Conservation (phyloP, 345 rosid genomes). For the Linum trigynum region DNA sequence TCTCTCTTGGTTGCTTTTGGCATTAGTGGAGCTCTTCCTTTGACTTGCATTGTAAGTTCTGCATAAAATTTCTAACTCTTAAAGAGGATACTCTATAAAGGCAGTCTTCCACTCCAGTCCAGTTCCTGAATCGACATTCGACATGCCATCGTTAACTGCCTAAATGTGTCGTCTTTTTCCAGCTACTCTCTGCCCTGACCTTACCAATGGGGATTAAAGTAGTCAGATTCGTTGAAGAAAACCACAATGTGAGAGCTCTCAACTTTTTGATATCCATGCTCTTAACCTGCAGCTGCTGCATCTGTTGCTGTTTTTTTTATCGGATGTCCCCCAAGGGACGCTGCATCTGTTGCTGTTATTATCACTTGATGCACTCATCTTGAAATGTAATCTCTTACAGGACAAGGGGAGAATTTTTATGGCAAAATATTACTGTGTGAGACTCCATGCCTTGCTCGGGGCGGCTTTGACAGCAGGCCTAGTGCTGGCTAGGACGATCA, state of each 20-base stretch:
- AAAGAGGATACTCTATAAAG: neutral
- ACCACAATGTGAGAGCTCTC: constrained; percentile 48
- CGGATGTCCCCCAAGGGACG: no score
- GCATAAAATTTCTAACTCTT: neutral
- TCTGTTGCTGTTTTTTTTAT: no score
- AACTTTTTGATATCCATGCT: neutral
- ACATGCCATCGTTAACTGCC: neutral
- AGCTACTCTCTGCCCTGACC: constrained; percentile 67
- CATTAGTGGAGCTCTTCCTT: constrained; percentile 46
- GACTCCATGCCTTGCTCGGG: constrained; percentile 67
- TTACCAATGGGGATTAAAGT: constrained; percentile 59
- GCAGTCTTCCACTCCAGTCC: neutral
- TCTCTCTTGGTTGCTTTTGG: constrained; percentile 40
- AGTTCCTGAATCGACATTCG: constrained; percentile 2
- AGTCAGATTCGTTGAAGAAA: constrained; percentile 53
- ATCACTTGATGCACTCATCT: neutral
- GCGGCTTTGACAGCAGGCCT: constrained; percentile 68
- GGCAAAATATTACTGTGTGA: constrained; percentile 91
- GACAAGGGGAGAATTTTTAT: constrained; percentile 68
- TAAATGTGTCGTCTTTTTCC: constrained; percentile 13
- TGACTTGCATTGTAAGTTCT: constrained; percentile 57
- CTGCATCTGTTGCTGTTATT: neutral
- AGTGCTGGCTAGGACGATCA: constrained; percentile 33
- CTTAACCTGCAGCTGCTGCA: neutral
- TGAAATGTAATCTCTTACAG: constrained; percentile 24